Evolutionary conservation across 208 protist species (phyloP).

Genomic region (Trypanosoma congolense): DNA sequence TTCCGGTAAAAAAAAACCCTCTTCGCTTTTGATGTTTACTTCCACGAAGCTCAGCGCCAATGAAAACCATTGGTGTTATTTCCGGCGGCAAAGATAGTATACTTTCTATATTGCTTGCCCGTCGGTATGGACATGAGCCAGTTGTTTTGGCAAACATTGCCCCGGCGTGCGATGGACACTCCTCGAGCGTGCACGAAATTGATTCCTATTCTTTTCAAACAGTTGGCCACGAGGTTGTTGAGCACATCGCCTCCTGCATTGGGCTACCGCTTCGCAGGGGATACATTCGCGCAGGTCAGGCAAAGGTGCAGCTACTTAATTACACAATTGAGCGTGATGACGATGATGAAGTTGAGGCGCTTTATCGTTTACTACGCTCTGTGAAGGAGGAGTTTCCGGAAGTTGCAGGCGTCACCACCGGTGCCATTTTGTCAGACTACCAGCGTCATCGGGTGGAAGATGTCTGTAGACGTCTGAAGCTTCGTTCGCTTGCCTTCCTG

Average conservation of each 20-base stretch:
- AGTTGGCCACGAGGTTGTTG: conserved; percentile 93
- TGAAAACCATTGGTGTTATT: conserved; percentile 96
- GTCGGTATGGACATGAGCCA: conserved; percentile 94
- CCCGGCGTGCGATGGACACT: conserved; percentile 17
- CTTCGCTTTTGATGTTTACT: no score
- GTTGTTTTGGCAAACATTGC: conserved; percentile 95
- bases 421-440: conserved; percentile 98
- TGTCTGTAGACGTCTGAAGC: conserved; percentile 92
- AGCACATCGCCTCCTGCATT: conserved; percentile 85
- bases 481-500: conserved; percentile 93
- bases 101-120: conserved; percentile 90
- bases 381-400: conserved; percentile 87
- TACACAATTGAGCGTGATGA: conserved; percentile 69
- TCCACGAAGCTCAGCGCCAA: no score
- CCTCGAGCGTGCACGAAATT: conserved; percentile 81
- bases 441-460: conserved; percentile 97
- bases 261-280: conserved; percentile 89
- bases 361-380: conserved; percentile 87
- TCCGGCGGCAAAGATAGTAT: conserved; percentile 98
- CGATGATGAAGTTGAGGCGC: conserved; percentile 96
- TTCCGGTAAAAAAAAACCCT: no score
- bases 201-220: conserved; percentile 99
- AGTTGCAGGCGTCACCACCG: conserved; percentile 92
- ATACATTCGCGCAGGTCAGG: conserved; percentile 59
- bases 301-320: conserved; percentile 65